phyloP scores from a whole-genome alignment of 768 basidiomycete genomes.

The Vishniacozyma victoriae region DNA sequence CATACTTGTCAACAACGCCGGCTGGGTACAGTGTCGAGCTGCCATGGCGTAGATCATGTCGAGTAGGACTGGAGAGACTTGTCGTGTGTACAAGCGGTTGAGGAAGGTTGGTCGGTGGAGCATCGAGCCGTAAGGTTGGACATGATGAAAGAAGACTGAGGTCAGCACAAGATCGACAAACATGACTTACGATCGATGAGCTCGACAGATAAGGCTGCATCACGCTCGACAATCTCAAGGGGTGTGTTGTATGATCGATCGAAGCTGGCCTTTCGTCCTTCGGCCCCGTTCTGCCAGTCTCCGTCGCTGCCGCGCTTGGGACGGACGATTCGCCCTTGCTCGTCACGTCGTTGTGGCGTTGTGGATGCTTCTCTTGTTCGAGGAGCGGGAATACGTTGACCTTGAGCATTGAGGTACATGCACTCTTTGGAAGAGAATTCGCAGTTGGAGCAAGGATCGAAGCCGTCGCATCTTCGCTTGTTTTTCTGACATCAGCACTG shows the following conservation, averaged over 20 bases:
- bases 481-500: conserved; percentile 33
- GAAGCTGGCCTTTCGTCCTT: conserved; percentile 2
- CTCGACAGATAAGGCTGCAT: conserved; percentile 33
- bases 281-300: conserved; percentile 3
- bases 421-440: conserved; percentile 44
- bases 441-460: conserved; percentile 46
- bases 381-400: conserved; percentile 43
- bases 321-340: conserved; percentile 11
- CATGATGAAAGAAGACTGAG: conserved; percentile 37
- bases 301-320: conserved; percentile 5
- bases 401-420: conserved; percentile 42
- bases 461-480: conserved; percentile 46
- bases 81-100: conserved; percentile 34
- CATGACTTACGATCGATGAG: conserved; percentile 37
- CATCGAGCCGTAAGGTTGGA: conserved; percentile 37
- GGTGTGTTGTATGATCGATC: conserved; percentile 6
- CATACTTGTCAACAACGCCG: conserved; percentile 17
- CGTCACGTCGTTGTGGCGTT: conserved; percentile 7
- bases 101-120: conserved; percentile 43
- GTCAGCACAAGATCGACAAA: conserved; percentile 4
- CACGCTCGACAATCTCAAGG: conserved; percentile 32
- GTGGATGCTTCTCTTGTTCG: conserved; percentile 27
- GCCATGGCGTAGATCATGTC: conserved; percentile 42
- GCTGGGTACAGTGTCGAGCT: conserved; percentile 27
- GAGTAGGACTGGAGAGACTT: conserved; percentile 32